Evolutionary conservation across 2,329 filamentous ascomycete species (phyloP).

Genomic region (Didymella pinodella): DNA sequence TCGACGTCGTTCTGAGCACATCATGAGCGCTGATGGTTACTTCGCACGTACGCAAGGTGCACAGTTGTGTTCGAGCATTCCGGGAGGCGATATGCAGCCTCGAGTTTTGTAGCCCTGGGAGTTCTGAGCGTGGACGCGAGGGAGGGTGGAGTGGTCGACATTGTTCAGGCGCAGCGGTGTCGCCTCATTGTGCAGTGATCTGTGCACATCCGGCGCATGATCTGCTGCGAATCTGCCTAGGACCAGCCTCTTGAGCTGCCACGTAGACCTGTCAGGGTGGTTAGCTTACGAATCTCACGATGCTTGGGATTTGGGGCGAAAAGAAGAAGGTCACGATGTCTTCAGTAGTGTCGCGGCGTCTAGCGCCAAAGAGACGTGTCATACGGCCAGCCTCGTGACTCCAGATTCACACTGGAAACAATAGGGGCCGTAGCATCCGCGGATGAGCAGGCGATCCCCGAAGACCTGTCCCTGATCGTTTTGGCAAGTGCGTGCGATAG

Average conservation of each 20-base stretch:
- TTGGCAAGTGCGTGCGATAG: constrained; percentile 27
- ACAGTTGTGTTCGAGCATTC: not conserved
- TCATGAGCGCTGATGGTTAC: not conserved
- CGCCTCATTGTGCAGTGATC: not conserved
- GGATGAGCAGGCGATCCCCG: constrained; percentile 27
- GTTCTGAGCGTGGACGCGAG: not conserved
- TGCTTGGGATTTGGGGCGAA: constrained; percentile 25
- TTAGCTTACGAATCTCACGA: constrained; percentile 26
- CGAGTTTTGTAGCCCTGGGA: not conserved
- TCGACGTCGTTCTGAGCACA: constrained; percentile 2
- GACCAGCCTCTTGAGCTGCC: constrained; percentile 1
- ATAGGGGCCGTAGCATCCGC: constrained; percentile 26
- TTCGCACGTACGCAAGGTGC: not conserved
- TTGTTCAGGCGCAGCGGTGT: not conserved
- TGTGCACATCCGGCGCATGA: not conserved
- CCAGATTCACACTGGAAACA: constrained; percentile 23
- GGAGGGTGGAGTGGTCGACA: not conserved
- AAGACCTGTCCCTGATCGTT: constrained; percentile 24
- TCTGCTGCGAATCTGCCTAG: not conserved
- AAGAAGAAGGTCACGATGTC: constrained; percentile 46
- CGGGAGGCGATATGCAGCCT: not conserved
- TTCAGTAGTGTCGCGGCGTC: constrained; percentile 40
- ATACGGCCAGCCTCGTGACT: constrained; percentile 39
- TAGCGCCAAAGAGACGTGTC: constrained; percentile 36
- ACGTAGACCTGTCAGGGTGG: constrained; percentile 14